phyloP scores from a whole-genome alignment of 495 filamentous ascomycete species.

The Tricharina praecox region DNA sequence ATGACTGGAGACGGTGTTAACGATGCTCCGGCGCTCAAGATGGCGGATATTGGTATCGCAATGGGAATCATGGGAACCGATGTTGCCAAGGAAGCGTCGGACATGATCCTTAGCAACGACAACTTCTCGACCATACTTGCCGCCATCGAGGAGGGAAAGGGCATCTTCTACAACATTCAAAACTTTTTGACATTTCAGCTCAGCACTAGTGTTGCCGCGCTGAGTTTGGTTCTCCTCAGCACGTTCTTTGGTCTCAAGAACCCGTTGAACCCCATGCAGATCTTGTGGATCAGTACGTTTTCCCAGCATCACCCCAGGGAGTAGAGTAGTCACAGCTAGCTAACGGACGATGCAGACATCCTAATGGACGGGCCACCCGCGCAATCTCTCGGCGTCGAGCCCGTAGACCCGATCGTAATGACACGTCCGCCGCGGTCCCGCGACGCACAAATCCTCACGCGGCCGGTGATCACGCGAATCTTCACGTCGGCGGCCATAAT shows the following conservation, averaged over 20 bases:
- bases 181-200: constrained; percentile 98
- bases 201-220: constrained; percentile 85
- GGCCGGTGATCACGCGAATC: constrained; percentile 61
- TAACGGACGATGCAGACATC: constrained; percentile 52
- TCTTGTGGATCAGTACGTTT: constrained; percentile 91
- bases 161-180: constrained; percentile 98
- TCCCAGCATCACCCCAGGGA: constrained; percentile 1
- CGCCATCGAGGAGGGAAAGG: constrained; percentile 96
- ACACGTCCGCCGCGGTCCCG: constrained; percentile 69
- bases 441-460: constrained; percentile 72
- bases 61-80: constrained; percentile 94
- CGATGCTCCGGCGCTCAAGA: constrained; percentile 90
- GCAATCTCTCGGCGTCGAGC: constrained; percentile 91
- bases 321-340: constrained; percentile 20
- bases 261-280: constrained; percentile 96
- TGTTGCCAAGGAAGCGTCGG: constrained; percentile 96
- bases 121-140: constrained; percentile 93
- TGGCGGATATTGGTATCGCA: constrained; percentile 92
- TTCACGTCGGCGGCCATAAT: constrained; percentile 77
- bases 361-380: constrained; percentile 98
- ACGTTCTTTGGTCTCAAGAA: constrained; percentile 84
- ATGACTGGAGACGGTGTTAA: constrained; percentile 99
- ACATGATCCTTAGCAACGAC: constrained; percentile 97
- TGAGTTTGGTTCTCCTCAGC: constrained; percentile 78
- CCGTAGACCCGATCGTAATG: constrained; percentile 90